Base-by-base conservation (phyloP, 495 filamentous ascomycete genomes). In the Aspergillus panamensis region DNA sequence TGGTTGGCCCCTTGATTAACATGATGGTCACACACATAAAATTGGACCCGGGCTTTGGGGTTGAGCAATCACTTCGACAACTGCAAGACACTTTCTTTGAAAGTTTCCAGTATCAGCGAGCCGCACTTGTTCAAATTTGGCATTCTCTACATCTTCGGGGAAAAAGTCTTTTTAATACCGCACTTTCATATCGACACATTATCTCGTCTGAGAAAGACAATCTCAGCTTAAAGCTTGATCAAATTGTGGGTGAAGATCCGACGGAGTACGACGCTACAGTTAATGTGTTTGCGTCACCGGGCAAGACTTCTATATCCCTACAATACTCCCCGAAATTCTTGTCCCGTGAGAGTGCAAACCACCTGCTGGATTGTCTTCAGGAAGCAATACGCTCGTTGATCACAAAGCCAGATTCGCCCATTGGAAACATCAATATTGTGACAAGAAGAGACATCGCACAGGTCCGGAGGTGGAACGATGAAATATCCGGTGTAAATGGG, bases 121-220 rank as follows among this genome's bases (percentile, higher is more conserved):
- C 51, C 3, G 47, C 58, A 7, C 20, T 60, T 8, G 29, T 54
- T 16, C 49, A 55, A 12, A 60, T 60, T 13, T 54, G 52, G 58
- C 51, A 60, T 40, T 17, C 58, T 0, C 58, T 60, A 2, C 33
- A 50, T 8, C 45, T 60, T 6, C 51, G 49, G 5, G 58, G 58
- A 4, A 21, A 44, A 19, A 53, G 51, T 21, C 48, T 60, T 12
- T 60, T 60, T 51, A 60, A 60, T 51, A 60, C 58, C 3, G 58
- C 45, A 9, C 51, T 60, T 43, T 60, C 58, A 1, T 60, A 55
- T 17, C 51, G 52, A 3, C 51, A 45, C 19, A 29, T 50, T 25
- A 25, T 60, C 12, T 53, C 51, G 1, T 21, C 51, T 1, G 58
- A 43, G 10, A 50, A 35, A 8, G 37, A 49, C 9, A 47, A 49